A percentile compares a stretch with the other conserved stretches of the same genome.
phyloP scores from a whole-genome alignment of 495 filamentous ascomycete species.

The Penicillium coffeae region DNA sequence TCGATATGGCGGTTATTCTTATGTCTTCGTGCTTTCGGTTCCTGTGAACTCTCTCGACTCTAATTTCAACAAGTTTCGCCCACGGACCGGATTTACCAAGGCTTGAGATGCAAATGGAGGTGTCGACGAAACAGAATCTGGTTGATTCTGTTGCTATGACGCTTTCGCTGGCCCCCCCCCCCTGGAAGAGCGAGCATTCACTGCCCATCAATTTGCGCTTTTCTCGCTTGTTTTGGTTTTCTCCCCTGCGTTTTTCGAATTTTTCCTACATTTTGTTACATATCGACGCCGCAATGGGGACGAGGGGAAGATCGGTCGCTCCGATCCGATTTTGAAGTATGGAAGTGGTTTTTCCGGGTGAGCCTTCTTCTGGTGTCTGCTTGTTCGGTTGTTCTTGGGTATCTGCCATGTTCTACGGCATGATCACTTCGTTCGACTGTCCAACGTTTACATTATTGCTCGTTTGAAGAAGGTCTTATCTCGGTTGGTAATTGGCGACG shows the following conservation, averaged over 20 bases:
- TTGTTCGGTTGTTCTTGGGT: conserved; percentile 6
- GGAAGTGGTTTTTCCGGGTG: conserved; percentile 6
- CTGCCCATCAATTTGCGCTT: conserved; percentile 10
- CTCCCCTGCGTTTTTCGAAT: conserved; percentile 14
- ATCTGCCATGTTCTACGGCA: too few species aligned
- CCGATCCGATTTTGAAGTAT: conserved; percentile 10
- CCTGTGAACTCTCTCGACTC: conserved; percentile 7
- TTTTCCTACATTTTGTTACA: conserved; percentile 16
- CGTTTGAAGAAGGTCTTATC: conserved; percentile 8
- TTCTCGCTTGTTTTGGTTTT: conserved; percentile 7
- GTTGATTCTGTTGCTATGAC: conserved; percentile 17
- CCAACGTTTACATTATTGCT: too few species aligned
- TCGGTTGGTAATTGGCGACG: conserved; percentile 41
- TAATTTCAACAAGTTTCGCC: conserved; percentile 5
- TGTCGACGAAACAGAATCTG: conserved; percentile 21
- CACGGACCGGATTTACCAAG: conserved; percentile 16
- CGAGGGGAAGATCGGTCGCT: conserved; percentile 19
- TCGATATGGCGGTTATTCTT: conserved; percentile 39
- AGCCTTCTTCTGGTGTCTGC: conserved; percentile 14
- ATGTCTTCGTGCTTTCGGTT: conserved; percentile 24
- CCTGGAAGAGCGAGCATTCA: conserved; percentile 22
- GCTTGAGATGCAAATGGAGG: conserved; percentile 37
- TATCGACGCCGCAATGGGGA: conserved; percentile 27
- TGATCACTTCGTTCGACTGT: too few species aligned
- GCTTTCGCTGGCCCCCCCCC: conserved; percentile 22